Evolutionary conservation across 768 basidiomycete species (phyloP).

Genomic region (Termitomyces sp.): DNA sequence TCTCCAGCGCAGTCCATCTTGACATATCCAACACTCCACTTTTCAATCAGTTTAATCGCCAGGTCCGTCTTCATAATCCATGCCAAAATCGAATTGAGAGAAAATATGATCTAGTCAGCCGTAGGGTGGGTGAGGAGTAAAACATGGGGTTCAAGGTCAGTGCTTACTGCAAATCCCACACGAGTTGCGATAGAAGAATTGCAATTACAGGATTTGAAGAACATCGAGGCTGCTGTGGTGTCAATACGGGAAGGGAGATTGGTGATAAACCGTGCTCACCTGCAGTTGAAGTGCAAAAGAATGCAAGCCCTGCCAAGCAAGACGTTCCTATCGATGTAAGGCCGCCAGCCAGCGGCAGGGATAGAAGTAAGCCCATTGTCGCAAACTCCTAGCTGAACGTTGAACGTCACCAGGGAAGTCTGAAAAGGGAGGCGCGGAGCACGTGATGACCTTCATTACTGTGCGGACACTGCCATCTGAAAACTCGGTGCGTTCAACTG

Average conservation of each 20-base stretch:
- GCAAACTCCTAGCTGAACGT: not conserved
- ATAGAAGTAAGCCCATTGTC: conserved; percentile 68
- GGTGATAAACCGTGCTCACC: conserved; percentile 37
- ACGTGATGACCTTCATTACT: conserved; percentile 1
- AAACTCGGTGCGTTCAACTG: too few relatives aligned
- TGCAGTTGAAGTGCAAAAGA: conserved; percentile 83
- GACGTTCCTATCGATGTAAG: conserved; percentile 73
- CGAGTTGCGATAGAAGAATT: conserved; percentile 98
- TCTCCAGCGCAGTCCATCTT: conserved; percentile 95
- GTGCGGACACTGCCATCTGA: too few relatives aligned
- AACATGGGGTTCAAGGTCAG: too few relatives aligned
- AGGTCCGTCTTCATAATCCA: conserved; percentile 95
- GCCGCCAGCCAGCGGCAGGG: conserved; percentile 64
- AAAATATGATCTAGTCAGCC: conserved; percentile 77
- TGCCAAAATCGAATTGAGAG: conserved; percentile 89
- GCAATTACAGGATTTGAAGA: conserved; percentile 98
- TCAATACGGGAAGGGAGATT: conserved; percentile 1
- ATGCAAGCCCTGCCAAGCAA: conserved; percentile 76
- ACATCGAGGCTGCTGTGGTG: conserved; percentile 70
- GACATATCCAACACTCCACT: conserved; percentile 94
- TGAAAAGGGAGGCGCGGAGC: not conserved
- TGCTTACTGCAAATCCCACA: conserved; percentile 84
- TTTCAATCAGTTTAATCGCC: conserved; percentile 81
- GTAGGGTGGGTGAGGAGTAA: not conserved
- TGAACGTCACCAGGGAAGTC: not conserved